Evolutionary conservation across 1,284 basidiomycete species (phyloP).

Genomic region (Rhodotorula sp.): DNA sequence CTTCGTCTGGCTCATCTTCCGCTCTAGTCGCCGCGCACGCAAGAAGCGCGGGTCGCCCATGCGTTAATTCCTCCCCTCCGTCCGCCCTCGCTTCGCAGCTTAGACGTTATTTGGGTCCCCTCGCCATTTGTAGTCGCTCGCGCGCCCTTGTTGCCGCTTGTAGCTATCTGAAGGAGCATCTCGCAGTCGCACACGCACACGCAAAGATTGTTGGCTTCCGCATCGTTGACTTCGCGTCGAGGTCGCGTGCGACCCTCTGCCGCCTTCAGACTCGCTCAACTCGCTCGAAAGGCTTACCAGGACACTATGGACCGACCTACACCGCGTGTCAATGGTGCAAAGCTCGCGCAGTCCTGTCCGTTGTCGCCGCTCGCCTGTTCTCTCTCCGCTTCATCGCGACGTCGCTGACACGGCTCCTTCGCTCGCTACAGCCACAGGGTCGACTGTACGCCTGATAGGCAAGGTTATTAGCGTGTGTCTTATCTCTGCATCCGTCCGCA

Average conservation of each 20-base stretch:
- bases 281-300: not conserved
- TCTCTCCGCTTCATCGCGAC: not conserved
- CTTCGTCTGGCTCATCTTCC: constrained; percentile 46
- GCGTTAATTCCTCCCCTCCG: not conserved
- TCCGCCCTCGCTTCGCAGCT: not conserved
- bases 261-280: not conserved
- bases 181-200: not conserved
- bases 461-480: constrained; percentile 63
- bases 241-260: not conserved
- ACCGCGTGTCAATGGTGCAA: constrained; percentile 32
- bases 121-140: not conserved
- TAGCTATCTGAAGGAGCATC: not conserved
- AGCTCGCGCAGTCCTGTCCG: constrained; percentile 25
- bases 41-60: constrained; percentile 31
- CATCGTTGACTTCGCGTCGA: not conserved
- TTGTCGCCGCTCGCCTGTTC: not conserved
- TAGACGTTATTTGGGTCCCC: not conserved
- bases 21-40: constrained; percentile 48
- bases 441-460: constrained; percentile 67
- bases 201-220: not conserved
- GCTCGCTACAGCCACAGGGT: constrained; percentile 49
- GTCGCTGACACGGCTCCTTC: not conserved
- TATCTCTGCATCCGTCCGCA: not conserved
- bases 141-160: not conserved
- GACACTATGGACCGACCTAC: constrained; percentile 37